Conservation (phyloP, 208 protist genomes). For the Naegleria lovaniensis region DNA sequence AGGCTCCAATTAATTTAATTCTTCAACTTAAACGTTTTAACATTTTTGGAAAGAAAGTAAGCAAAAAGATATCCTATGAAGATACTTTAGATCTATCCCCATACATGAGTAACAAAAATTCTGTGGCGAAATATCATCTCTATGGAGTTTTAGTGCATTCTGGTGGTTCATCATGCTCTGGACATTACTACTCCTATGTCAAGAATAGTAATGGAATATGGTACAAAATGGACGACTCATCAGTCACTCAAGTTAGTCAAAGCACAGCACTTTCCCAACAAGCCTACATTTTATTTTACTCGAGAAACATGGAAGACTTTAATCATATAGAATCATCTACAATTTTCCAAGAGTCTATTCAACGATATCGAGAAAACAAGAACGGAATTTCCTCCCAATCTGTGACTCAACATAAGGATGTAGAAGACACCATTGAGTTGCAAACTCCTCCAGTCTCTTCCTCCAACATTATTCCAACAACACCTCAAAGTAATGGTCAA, state of each 20-base stretch:
- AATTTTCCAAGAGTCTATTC: neutral
- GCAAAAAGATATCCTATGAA: neutral
- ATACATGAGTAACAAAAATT: slow-evolving; percentile 17
- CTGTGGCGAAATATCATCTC: slow-evolving; percentile 57
- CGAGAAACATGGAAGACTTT: slow-evolving; percentile 27
- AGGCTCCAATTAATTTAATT: slow-evolving; percentile 22
- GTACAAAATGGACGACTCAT: slow-evolving; percentile 72
- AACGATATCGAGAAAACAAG: neutral
- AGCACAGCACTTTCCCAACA: slow-evolving; percentile 58
- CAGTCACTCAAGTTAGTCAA: slow-evolving; percentile 57
- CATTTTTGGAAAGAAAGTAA: slow-evolving; percentile 20
- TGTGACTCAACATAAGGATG: too few relatives aligned
- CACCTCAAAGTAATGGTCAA: neutral
- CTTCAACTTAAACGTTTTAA: slow-evolving; percentile 33
- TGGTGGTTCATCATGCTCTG: slow-evolving; percentile 62
- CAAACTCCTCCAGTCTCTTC: too few relatives aligned
- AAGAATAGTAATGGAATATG: slow-evolving; percentile 66
- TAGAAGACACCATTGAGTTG: too few relatives aligned
- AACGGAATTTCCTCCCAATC: too few relatives aligned
- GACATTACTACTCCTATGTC: slow-evolving; percentile 80
- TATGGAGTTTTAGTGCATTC: slow-evolving; percentile 76
- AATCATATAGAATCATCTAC: neutral
- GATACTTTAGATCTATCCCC: neutral
- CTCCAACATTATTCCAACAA: too few relatives aligned
- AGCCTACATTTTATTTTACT: slow-evolving; percentile 82